Evolutionary conservation across 2,329 filamentous ascomycete genomes (phyloP), one percentile per base, ranked within the genome.

Genomic region (Beauveria sp.): DNA sequence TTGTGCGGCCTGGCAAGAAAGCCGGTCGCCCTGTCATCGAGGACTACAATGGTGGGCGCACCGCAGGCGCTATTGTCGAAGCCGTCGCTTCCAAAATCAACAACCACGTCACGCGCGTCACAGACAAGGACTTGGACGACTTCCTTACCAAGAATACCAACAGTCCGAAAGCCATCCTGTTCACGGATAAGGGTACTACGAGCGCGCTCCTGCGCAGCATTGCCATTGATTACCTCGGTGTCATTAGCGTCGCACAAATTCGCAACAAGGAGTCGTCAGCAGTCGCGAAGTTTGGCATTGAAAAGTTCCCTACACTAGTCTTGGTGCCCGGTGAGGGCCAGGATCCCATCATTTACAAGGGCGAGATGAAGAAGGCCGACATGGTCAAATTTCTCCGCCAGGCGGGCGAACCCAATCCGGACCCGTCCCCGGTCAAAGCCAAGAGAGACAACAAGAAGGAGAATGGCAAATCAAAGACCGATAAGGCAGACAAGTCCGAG

Each of bases 121-220:
- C 87, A 18, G 91, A 96, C 73, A 90, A 90, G 74, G 88, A 90
- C 51, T 70, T 96, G 43, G 87, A 91, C 61, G 77, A 77, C 14
- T 99, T 93, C 83, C 74, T 97, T 55, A 76, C 77, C 10, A 81
- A 83, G 62, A 81, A 84, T 50, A 87, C 86, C 63, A 84, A 89
- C 22, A 83, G 81, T 14, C 84, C 92, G 55, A 97, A 96, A 78
- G 92, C 90, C 0, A 85, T 99, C 40, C 79, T 99, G 3, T 97
- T 99, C 75, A 96, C 90, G 2, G 90, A 96, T 61, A 99, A 97
- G 79, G 91, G 92, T 24, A 88, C 89, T 6, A 93, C 90, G 0
- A 93, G 90, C 71, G 85, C 92, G 12, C 79, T 96, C 26, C 77
- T 97, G 65, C 90, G 89, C 73, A 87, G 91, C 63, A 74, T 97